Percentiles rank a stretch among this genome's conserved stretches.
Evolutionary conservation across 768 basidiomycete species (phyloP).

Genomic region (Leccinum fibrillosum): DNA sequence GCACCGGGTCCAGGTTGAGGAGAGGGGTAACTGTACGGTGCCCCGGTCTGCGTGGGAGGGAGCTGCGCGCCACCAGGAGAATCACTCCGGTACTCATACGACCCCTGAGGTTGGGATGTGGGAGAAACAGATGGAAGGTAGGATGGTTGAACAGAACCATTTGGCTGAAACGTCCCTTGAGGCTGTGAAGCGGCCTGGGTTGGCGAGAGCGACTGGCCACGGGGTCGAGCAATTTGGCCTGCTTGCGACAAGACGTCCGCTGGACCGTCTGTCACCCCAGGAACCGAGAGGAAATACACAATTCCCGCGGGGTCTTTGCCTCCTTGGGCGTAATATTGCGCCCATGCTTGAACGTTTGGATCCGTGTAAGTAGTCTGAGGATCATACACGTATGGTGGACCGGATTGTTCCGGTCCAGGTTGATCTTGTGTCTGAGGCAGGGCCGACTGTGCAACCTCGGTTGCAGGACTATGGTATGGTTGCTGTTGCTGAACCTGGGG

Average conservation of each 20-base stretch:
- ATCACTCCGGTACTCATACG: conserved; percentile 22
- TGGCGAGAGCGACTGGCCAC: conserved; percentile 14
- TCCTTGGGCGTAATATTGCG: conserved; percentile 79
- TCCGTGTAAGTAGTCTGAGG: conserved; percentile 69
- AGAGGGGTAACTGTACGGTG: conserved; percentile 18
- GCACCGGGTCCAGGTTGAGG: conserved; percentile 7
- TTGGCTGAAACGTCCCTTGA: conserved; percentile 16
- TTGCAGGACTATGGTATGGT: conserved; percentile 9
- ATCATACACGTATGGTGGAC: conserved; percentile 56
- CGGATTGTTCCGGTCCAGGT: conserved; percentile 24
- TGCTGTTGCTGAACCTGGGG: conserved; percentile 30
- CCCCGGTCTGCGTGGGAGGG: conserved; percentile 3
- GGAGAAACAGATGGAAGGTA: conserved; percentile 11
- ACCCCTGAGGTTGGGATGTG: conserved; percentile 15
- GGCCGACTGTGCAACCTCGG: conserved; percentile 5
- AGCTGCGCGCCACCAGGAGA: conserved; percentile 1
- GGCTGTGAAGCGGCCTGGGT: conserved; percentile 16
- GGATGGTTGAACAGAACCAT: conserved; percentile 7
- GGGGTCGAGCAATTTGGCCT: conserved; percentile 12
- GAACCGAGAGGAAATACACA: conserved; percentile 78
- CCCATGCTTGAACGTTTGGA: conserved; percentile 84
- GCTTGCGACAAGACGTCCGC: conserved; percentile 9
- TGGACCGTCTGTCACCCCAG: conserved; percentile 58
- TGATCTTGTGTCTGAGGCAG: conserved; percentile 16
- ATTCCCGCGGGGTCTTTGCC: conserved; percentile 70